Percentiles rank a stretch among this genome's conserved stretches.
phyloP scores from a whole-genome alignment of 2,329 filamentous ascomycete species.

The Keithomyces neogunnii region DNA sequence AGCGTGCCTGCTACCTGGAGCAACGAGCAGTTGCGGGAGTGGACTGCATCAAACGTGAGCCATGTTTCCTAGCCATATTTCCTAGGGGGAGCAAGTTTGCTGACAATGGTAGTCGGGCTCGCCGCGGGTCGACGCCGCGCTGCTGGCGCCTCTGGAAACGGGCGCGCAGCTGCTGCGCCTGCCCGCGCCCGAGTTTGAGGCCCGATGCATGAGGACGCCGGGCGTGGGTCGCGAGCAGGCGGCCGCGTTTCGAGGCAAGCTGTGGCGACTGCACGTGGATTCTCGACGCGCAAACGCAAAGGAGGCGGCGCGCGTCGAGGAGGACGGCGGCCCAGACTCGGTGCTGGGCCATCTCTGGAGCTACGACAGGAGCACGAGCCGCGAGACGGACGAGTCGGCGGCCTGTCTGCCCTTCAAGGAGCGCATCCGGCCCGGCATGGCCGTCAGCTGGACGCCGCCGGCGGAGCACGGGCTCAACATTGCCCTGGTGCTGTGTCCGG shows the following conservation, averaged over 20 bases:
- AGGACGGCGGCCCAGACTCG: neutral
- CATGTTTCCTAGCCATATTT: neutral
- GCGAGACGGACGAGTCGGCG: conserved; percentile 17
- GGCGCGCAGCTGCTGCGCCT: conserved; percentile 34
- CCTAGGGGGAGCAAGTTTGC: too few species aligned
- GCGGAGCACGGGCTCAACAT: conserved; percentile 16
- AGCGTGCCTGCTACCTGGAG: conserved; percentile 29
- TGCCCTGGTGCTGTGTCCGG: conserved; percentile 23
- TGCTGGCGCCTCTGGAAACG: conserved; percentile 31
- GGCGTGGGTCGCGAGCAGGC: conserved; percentile 29
- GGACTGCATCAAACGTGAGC: conserved; percentile 32
- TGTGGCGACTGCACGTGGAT: conserved; percentile 35
- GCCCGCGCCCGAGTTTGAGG: conserved; percentile 28
- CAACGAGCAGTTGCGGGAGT: conserved; percentile 27
- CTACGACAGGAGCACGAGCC: conserved; percentile 15
- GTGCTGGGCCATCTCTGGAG: too few species aligned
- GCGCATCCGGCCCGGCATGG: conserved; percentile 33
- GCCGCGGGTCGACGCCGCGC: conserved; percentile 21
- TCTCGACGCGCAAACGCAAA: conserved; percentile 15
- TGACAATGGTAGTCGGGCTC: conserved; percentile 25
- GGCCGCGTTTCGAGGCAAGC: conserved; percentile 30
- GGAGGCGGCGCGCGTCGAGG: conserved; percentile 1
- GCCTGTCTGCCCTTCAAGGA: conserved; percentile 25
- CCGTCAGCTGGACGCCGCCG: conserved; percentile 23
- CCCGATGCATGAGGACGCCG: conserved; percentile 29